Evolutionary conservation across 78 protist species (phyloP).

Genomic region (Dictyostelium citrinum): DNA sequence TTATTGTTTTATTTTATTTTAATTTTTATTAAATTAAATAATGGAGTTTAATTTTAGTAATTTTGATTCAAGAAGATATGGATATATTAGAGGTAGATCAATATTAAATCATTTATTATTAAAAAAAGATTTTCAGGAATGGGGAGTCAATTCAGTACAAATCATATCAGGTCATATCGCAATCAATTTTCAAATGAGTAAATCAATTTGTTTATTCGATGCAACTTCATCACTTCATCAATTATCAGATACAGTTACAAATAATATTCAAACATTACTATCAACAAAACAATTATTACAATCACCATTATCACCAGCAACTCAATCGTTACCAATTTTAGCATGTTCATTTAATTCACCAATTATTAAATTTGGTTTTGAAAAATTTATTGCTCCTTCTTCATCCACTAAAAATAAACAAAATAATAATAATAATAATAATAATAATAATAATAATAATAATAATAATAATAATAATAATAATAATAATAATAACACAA

Average conservation of each 20-base stretch:
- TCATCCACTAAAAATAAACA: neutral
- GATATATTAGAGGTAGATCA: conserved; percentile 67
- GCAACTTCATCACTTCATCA: conserved; percentile 7
- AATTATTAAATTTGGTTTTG: conserved; percentile 25
- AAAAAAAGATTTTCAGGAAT: neutral
- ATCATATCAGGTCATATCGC: conserved; percentile 56
- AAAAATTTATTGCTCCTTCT: neutral
- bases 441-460: neutral
- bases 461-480: neutral
- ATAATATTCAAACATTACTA: neutral
- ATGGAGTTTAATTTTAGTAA: neutral
- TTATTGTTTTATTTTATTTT: too few species aligned
- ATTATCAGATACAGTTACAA: neutral
- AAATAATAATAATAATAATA: neutral
- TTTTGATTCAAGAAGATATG: conserved; percentile 66
- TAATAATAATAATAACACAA: neutral
- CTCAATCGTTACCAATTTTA: conserved; percentile 11
- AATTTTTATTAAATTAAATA: neutral
- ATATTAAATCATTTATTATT: conserved; percentile 12
- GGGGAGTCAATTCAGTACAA: conserved; percentile 34
- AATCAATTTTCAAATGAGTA: conserved; percentile 7
- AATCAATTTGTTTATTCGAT: conserved; percentile 47
- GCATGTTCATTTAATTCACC: conserved; percentile 43
- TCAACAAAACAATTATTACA: neutral
- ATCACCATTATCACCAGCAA: conserved; percentile 11